Base-by-base conservation (phyloP, 768 basidiomycete species). In the Leccinum boreale region DNA sequence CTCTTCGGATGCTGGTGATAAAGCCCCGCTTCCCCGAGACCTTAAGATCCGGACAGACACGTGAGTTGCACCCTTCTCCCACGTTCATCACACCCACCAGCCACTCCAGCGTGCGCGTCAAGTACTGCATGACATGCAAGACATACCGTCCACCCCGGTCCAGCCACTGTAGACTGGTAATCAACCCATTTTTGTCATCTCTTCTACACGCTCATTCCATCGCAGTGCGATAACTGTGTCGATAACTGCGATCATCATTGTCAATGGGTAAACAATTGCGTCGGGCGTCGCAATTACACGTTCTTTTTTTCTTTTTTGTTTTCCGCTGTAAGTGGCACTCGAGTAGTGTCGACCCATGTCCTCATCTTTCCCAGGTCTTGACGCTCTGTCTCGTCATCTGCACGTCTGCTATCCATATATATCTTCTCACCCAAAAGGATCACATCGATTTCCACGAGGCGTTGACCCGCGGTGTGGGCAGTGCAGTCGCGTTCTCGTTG, bases 241-340 rank as follows among this genome's bases (percentile, higher is more conserved):
- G 95, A 98, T 62, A 87, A 88, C 10, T 98, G 95, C 62, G 94
- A 96, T 70, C 91, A 95, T 68, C 92, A 93, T 68, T 91, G 88
- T 61, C 87, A 87, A 68, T 90, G 88, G 89, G 85, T 99, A 19
- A 97, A 98, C 71, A 97, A 94, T 69, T 98, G 97, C 70, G 82
- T 99, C 42, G 97, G 97, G 7, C 84, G 92, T 42, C 86, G 94
- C 47, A 98, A 98, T 70, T 98, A 99, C 70, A 89, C 92, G 17
- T 81, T 86, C n/a, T 99, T 99, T 75, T 86, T 96, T 60, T 85
- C 83, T 0, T 85, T 95, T 62, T 78, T 99, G n/a, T 70, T 87
- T 42, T 83, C 85, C 35, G 82, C 86, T 11, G 90, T 93, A 69
- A 68, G 91, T 82, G 19, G 45, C 39, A 1, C 26, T 31, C 5